Conservation (phyloP, 2,329 filamentous ascomycete species). For the Neofusicoccum parvum region DNA sequence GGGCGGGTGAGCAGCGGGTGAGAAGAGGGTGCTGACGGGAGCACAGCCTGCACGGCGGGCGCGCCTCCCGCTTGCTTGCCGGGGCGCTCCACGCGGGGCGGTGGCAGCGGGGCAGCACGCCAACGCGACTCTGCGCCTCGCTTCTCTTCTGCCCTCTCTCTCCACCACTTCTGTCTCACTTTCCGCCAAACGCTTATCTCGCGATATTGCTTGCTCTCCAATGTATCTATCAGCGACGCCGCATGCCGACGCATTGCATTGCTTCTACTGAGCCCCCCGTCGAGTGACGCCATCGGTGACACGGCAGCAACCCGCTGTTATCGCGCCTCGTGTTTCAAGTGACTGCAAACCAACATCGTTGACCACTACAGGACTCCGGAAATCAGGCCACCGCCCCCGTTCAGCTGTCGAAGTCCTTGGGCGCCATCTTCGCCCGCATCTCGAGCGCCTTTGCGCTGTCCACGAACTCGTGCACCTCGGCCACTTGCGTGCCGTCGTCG, state of each 20-base stretch:
- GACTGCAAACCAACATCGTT: too few relatives aligned
- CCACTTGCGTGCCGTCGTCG: slow-evolving; percentile 24
- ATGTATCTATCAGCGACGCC: neutral
- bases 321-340: neutral
- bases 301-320: neutral
- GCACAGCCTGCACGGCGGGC: neutral
- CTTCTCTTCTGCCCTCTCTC: neutral
- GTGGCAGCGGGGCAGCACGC: neutral
- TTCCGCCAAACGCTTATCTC: too few relatives aligned
- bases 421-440: slow-evolving; percentile 36
- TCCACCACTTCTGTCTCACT: neutral
- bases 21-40: slow-evolving; percentile 4
- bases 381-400: neutral
- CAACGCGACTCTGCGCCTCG: neutral
- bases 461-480: slow-evolving; percentile 44
- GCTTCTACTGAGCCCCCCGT: neutral
- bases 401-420: slow-evolving; percentile 23
- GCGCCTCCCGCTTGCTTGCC: too few relatives aligned
- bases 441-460: slow-evolving; percentile 41
- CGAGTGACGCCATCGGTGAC: neutral
- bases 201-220: neutral
- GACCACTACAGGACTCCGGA: too few relatives aligned
- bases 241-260: neutral
- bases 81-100: too few relatives aligned
- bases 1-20: slow-evolving; percentile 5